A percentile compares a stretch with the other conserved stretches of the same genome.
These are phyloP conservation scores for Bipolaris sorokiniana DNA, from an alignment of 2,329 filamentous ascomycete species.

Conservation along the genomic window DNA sequence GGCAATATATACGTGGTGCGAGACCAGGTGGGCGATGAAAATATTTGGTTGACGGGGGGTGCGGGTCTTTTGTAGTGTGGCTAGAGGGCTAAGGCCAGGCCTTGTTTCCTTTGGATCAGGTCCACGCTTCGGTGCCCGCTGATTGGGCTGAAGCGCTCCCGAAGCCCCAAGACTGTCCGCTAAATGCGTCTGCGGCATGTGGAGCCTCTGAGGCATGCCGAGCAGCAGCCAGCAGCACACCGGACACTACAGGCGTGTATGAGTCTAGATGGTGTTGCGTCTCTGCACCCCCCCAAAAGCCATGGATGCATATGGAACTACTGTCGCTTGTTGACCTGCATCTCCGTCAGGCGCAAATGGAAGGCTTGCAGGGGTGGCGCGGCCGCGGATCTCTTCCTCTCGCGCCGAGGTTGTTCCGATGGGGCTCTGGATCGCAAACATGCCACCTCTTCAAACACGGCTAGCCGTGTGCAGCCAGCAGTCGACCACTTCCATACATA, in stretches of 20 bases:
- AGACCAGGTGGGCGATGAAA: conserved; percentile 39
- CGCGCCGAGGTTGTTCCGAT: neutral
- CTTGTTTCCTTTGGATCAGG: conserved; percentile 16
- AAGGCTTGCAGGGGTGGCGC: conserved; percentile 2
- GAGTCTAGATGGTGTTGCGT: too few relatives aligned
- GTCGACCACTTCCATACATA: conserved; percentile 1
- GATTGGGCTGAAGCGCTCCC: conserved; percentile 17
- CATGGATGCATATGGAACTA: neutral
- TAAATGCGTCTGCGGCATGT: conserved; percentile 7
- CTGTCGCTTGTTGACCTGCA: conserved; percentile 3
- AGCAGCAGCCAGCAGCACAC: neutral
- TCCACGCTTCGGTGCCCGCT: conserved; percentile 1
- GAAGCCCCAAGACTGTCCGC: neutral
- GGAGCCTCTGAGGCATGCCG: conserved; percentile 2
- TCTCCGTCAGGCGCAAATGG: conserved; percentile 1
- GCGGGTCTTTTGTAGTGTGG: conserved; percentile 16
- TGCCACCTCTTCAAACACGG: conserved; percentile 28
- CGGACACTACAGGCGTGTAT: neutral
- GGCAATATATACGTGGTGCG: conserved; percentile 12
- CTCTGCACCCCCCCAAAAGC: neutral
- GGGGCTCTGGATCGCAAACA: conserved; percentile 12
- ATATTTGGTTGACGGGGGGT: conserved; percentile 21
- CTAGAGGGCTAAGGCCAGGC: conserved; percentile 8
- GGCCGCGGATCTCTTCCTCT: conserved; percentile 6
- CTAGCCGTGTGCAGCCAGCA: conserved; percentile 2